Conservation (phyloP, 2,329 filamentous ascomycete species). For the Venturia oleaginea region DNA sequence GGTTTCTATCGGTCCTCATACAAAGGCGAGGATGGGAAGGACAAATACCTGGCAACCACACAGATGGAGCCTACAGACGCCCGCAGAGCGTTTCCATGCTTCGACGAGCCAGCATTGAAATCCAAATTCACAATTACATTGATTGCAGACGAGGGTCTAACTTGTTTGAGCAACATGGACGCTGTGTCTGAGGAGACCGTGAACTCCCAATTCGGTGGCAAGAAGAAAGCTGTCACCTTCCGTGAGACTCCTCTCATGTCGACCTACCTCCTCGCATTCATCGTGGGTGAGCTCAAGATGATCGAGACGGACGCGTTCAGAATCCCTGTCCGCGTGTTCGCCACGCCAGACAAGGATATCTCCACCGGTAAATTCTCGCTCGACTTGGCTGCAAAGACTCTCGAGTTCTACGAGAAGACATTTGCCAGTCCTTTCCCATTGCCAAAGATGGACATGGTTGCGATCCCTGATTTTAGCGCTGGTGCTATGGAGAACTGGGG, state of each 20-base stretch:
- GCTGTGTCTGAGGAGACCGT: slow-evolving; percentile 71
- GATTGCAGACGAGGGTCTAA: slow-evolving; percentile 80
- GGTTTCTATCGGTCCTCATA: slow-evolving; percentile 96
- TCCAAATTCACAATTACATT: slow-evolving; percentile 86
- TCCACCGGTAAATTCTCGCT: slow-evolving; percentile 87
- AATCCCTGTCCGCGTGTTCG: slow-evolving; percentile 87
- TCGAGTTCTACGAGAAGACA: slow-evolving; percentile 91
- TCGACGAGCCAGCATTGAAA: slow-evolving; percentile 92
- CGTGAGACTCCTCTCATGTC: slow-evolving; percentile 91
- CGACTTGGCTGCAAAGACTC: slow-evolving; percentile 77
- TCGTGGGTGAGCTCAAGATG: slow-evolving; percentile 87
- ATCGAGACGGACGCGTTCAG: slow-evolving; percentile 89
- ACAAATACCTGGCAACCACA: slow-evolving; percentile 76
- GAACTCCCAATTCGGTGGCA: slow-evolving; percentile 50
- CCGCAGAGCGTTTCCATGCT: slow-evolving; percentile 86
- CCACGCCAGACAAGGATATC: slow-evolving; percentile 74
- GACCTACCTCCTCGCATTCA: slow-evolving; percentile 88
- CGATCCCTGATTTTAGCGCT: slow-evolving; percentile 89
- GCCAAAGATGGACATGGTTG: slow-evolving; percentile 94
- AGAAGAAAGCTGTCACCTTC: slow-evolving; percentile 83
- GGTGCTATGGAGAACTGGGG: slow-evolving; percentile 99
- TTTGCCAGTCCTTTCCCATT: slow-evolving; percentile 82
- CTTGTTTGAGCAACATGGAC: slow-evolving; percentile 96
- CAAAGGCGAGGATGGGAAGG: slow-evolving; percentile 69
- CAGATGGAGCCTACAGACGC: slow-evolving; percentile 98